Percentiles rank a stretch among this genome's conserved stretches.
These are phyloP conservation scores for Ramularia collo-cygni DNA, from an alignment of 2,329 filamentous ascomycete genomes.

Conservation along the genomic window DNA sequence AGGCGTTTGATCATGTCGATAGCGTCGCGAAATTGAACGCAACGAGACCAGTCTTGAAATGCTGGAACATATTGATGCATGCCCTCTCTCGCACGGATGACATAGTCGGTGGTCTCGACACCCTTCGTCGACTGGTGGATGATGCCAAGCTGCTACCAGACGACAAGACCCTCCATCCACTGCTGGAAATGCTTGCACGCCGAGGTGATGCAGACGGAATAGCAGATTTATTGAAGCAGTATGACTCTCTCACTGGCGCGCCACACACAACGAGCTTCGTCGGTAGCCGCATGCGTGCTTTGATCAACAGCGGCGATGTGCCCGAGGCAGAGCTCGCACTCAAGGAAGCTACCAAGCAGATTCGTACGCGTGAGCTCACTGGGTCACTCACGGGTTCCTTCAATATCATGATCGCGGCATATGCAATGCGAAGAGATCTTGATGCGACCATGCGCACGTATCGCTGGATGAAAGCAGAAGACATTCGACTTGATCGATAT, in stretches of 20 bases:
- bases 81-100: constrained; percentile 62
- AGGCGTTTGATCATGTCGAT: constrained; percentile 57
- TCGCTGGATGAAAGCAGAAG: constrained; percentile 46
- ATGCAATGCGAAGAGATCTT: constrained; percentile 58
- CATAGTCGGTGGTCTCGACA: constrained; percentile 56
- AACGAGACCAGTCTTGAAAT: constrained; percentile 47
- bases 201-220: constrained; percentile 68
- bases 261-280: constrained; percentile 52
- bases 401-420: constrained; percentile 68
- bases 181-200: constrained; percentile 65
- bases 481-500: constrained; percentile 47
- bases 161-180: constrained; percentile 58
- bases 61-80: constrained; percentile 73
- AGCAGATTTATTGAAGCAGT: constrained; percentile 53
- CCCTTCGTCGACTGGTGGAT: constrained; percentile 56
- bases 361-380: constrained; percentile 37
- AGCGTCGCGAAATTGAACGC: constrained; percentile 21
- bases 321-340: constrained; percentile 46
- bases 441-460: constrained; percentile 48
- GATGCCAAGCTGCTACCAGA: constrained; percentile 47
- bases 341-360: constrained; percentile 43
- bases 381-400: constrained; percentile 59
- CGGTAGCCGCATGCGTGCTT: constrained; percentile 60
- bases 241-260: constrained; percentile 51
- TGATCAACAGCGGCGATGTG: constrained; percentile 41